Percentiles rank a stretch among this genome's conserved stretches.
Evolutionary conservation across 2,329 filamentous ascomycete species (phyloP).

Genomic region (Claviceps arundinis): DNA sequence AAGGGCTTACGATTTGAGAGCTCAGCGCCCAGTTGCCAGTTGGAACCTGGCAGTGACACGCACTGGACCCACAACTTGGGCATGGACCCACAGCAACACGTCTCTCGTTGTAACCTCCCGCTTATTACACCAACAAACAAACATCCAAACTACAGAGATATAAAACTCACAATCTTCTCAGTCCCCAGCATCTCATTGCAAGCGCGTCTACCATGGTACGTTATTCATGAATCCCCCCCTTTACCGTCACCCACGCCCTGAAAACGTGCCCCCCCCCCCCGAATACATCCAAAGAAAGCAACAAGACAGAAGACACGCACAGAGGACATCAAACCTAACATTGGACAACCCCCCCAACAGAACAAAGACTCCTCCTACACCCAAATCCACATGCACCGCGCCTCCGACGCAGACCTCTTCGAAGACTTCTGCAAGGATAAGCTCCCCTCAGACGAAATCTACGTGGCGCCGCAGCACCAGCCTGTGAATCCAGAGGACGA

Average conservation of each 20-base stretch:
- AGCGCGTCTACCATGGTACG: too few relatives aligned
- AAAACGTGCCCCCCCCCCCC: not conserved
- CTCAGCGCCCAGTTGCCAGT: too few relatives aligned
- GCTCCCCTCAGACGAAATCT: constrained; percentile 65
- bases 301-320: not conserved
- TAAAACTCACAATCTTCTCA: too few relatives aligned
- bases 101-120: too few relatives aligned
- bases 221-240: not conserved
- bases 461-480: constrained; percentile 66
- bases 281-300: not conserved
- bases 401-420: constrained; percentile 64
- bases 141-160: too few relatives aligned
- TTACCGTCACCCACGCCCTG: not conserved
- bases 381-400: constrained; percentile 59
- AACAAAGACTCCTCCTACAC: constrained; percentile 66
- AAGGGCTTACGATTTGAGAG: too few relatives aligned
- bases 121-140: too few relatives aligned
- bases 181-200: too few relatives aligned
- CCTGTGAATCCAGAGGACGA: constrained; percentile 80
- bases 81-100: too few relatives aligned
- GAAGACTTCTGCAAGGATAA: constrained; percentile 62
- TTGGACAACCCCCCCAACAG: constrained; percentile 20
- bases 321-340: not conserved
- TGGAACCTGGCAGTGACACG: too few relatives aligned
- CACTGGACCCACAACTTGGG: too few relatives aligned